phyloP scores from a whole-genome alignment of 495 filamentous ascomycete species.

The Aspergillus biplanus region DNA sequence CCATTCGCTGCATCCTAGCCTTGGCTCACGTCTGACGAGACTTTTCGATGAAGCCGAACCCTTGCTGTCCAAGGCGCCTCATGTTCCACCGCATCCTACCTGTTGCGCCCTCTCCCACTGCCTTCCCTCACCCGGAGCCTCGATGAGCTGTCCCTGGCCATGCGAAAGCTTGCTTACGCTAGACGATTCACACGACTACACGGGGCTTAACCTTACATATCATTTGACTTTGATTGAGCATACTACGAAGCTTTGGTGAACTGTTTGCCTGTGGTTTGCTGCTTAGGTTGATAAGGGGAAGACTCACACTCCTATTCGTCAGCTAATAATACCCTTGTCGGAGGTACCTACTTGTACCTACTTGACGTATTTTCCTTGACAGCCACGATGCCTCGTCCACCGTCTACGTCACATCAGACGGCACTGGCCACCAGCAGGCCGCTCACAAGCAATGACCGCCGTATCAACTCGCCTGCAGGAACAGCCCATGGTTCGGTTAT shows the following conservation, averaged over 20 bases:
- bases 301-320: neutral
- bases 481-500: conserved; percentile 8
- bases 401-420: conserved; percentile 20
- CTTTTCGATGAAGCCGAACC: conserved; percentile 17
- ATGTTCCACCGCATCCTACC: conserved; percentile 27
- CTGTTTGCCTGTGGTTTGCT: neutral
- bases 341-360: too few relatives aligned
- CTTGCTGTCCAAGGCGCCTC: conserved; percentile 12
- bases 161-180: conserved; percentile 18
- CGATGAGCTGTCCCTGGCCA: conserved; percentile 28
- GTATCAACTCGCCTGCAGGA: conserved; percentile 10
- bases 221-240: conserved; percentile 1
- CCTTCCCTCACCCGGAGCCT: conserved; percentile 14
- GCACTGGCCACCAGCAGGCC: conserved; percentile 12
- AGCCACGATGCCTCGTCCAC: conserved; percentile 24
- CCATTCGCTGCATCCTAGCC: neutral
- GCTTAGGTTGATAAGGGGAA: neutral
- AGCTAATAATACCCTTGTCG: neutral
- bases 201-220: conserved; percentile 15
- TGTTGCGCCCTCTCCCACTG: conserved; percentile 17
- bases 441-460: conserved; percentile 15
- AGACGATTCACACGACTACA: conserved; percentile 14
- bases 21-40: conserved; percentile 1
- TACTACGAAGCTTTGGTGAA: neutral
- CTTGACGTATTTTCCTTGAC: conserved; percentile 3